These are phyloP conservation scores for Neofusicoccum ribis DNA, from an alignment of 2,329 filamentous ascomycete species.

Conservation along the genomic window DNA sequence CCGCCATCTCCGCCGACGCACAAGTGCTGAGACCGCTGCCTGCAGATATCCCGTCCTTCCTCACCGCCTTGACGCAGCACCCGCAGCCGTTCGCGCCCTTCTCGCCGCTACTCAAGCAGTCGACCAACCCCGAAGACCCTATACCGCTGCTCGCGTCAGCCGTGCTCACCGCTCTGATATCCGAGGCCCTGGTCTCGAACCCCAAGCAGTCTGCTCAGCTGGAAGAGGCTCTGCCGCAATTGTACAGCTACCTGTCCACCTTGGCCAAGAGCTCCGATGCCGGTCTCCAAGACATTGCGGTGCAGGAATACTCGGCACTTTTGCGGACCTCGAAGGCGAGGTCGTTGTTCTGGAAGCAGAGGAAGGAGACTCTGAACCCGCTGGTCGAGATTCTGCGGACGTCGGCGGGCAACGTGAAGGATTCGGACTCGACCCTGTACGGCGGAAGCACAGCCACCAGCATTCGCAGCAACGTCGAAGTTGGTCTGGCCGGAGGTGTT, in stretches of 20 bases:
- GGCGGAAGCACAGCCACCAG: slow-evolving; percentile 49
- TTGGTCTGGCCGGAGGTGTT: slow-evolving; percentile 69
- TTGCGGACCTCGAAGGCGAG: slow-evolving; percentile 74
- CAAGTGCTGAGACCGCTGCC: background rate
- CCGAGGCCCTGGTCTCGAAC: slow-evolving; percentile 60
- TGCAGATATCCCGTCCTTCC: slow-evolving; percentile 75
- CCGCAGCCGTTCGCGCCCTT: slow-evolving; percentile 74
- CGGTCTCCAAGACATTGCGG: slow-evolving; percentile 91
- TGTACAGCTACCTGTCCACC: slow-evolving; percentile 83
- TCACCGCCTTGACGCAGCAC: slow-evolving; percentile 72
- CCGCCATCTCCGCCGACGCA: background rate
- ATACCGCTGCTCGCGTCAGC: slow-evolving; percentile 89
- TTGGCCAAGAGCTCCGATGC: slow-evolving; percentile 84
- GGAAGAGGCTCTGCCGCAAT: slow-evolving; percentile 72
- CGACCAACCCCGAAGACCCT: slow-evolving; percentile 79
- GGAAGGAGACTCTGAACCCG: slow-evolving; percentile 79
- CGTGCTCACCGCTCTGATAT: slow-evolving; percentile 78
- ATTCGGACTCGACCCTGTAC: slow-evolving; percentile 62
- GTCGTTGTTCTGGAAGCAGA: slow-evolving; percentile 86
- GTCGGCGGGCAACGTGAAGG: slow-evolving; percentile 72
- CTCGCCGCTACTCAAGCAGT: slow-evolving; percentile 78
- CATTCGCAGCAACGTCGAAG: slow-evolving; percentile 65
- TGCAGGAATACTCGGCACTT: slow-evolving; percentile 85
- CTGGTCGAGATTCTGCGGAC: slow-evolving; percentile 76
- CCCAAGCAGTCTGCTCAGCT: slow-evolving; percentile 63